Base-by-base conservation (phyloP, 1,139 yeast species). In the Candida sanyaensis region DNA sequence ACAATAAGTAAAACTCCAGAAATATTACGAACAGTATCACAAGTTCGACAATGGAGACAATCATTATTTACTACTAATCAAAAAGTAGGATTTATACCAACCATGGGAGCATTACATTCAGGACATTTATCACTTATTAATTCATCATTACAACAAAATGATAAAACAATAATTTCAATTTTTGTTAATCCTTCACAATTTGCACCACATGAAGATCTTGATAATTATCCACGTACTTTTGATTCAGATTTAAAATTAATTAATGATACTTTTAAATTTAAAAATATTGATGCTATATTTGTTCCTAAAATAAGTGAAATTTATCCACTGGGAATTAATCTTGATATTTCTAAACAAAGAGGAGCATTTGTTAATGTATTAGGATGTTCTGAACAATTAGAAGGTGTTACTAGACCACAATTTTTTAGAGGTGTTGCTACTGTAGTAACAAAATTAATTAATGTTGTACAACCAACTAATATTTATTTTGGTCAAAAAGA, bases 371-470 rank as follows among this genome's bases (percentile, higher is more conserved):
- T 91, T 2, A 76, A 80, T 41, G 97, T 93, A 1, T 71, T 78
- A 32, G 98, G 98, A 1, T 74, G 87, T 36, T 86, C 96, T 40
- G 96, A 89, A 56, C 92, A 86, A 64, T 72, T 93, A 30, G 99
- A 93, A 65, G 99, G 99, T 4, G 74, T 77, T 13, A 77, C 88
- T 7, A 75, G 99, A 53, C 99, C 99, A 3, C 90, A 86, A 48
- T 93, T 93, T 64, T 93, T 93, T 75, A 77, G 97, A 49, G 99
- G 99, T 8, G 99, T 93, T 9, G 96, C 98, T 23, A 93, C 99
- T 0, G 88, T 93, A 3, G 97, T 93, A 6, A 80, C 92, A 28
- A 93, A 93, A 62, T 73, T 93, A 36, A 76, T 93, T 52, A 90
- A 92, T 63, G 80, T 86, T 21, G 88, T 86, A 2, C 71, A 73